Conservation (phyloP, 768 basidiomycete genomes). For the Podaxis rugospora region DNA sequence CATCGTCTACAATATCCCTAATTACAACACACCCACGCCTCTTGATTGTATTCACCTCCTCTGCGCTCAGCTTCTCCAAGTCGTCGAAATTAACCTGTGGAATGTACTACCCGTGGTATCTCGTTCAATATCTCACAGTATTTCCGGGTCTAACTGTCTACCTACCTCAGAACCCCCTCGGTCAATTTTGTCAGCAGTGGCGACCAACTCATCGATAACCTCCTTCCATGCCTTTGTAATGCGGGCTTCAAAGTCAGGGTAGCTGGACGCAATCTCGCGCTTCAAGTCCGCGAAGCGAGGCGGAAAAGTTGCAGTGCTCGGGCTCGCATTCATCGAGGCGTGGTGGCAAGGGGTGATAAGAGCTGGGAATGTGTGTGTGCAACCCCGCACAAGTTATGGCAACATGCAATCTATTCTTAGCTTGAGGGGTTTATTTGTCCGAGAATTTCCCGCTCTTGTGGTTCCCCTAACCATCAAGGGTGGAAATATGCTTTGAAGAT, state of each 20-base stretch:
- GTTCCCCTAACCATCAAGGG: background rate
- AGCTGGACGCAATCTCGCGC: constrained; percentile 45
- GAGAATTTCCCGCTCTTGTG: background rate
- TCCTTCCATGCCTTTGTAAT: constrained; percentile 56
- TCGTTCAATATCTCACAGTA: background rate
- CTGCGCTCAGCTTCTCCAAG: constrained; percentile 39
- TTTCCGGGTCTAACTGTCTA: background rate
- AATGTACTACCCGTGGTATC: constrained; percentile 41
- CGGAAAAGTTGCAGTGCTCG: constrained; percentile 24
- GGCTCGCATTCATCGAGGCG: background rate
- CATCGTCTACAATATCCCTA: constrained; percentile 52
- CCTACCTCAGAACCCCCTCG: constrained; percentile 47
- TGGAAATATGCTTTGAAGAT: background rate
- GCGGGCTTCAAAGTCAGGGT: constrained; percentile 46
- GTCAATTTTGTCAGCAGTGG: constrained; percentile 39
- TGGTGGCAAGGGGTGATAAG: background rate
- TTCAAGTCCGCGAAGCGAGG: constrained; percentile 56
- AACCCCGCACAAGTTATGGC: background rate
- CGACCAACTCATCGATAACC: constrained; percentile 47
- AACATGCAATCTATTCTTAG: background rate
- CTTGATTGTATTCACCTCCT: constrained; percentile 46
- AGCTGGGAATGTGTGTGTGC: background rate
- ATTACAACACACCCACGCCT: constrained; percentile 59
- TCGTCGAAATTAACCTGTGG: constrained; percentile 60
- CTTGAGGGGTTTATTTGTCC: background rate